Percentiles rank a stretch among this genome's conserved stretches.
Conservation (phyloP, 257 asterid genomes). For the Solanum pinnatisectum region DNA sequence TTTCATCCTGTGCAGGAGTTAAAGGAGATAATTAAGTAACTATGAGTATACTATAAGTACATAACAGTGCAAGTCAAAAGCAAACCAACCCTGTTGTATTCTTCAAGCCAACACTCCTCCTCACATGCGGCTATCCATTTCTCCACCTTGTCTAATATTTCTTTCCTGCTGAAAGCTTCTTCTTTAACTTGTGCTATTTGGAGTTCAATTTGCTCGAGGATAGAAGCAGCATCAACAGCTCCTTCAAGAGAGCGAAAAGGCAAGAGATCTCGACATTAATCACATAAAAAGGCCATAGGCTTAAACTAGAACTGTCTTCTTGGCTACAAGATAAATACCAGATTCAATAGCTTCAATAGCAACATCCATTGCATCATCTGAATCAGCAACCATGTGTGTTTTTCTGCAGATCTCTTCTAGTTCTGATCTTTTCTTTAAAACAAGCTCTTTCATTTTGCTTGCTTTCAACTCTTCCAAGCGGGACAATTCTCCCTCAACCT, state of each 20-base stretch:
- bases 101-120: constrained; percentile 99
- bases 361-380: constrained; percentile 45
- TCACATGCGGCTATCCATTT: constrained; percentile 95
- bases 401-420: constrained; percentile 78
- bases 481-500: constrained; percentile 87
- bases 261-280: constrained; percentile 1
- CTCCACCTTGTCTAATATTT: constrained; percentile 89
- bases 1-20: constrained; percentile 55
- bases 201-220: constrained; percentile 84
- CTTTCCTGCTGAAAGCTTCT: constrained; percentile 88
- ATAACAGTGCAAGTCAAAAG: neutral
- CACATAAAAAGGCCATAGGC: neutral
- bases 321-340: constrained; percentile 32
- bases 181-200: constrained; percentile 82
- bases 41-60: constrained; percentile 2
- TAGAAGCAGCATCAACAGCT: constrained; percentile 71
- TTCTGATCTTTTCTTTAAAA: constrained; percentile 81
- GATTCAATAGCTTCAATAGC: constrained; percentile 82
- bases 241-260: constrained; percentile 33
- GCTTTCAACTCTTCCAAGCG: constrained; percentile 80
- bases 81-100: constrained; percentile 72
- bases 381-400: constrained; percentile 66
- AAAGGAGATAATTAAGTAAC: neutral
- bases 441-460: constrained; percentile 96
- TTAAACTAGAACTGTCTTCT: neutral